These are phyloP conservation scores for Monosporascus sp. DNA, from an alignment of 2,329 filamentous ascomycete species.

Conservation along the genomic window DNA sequence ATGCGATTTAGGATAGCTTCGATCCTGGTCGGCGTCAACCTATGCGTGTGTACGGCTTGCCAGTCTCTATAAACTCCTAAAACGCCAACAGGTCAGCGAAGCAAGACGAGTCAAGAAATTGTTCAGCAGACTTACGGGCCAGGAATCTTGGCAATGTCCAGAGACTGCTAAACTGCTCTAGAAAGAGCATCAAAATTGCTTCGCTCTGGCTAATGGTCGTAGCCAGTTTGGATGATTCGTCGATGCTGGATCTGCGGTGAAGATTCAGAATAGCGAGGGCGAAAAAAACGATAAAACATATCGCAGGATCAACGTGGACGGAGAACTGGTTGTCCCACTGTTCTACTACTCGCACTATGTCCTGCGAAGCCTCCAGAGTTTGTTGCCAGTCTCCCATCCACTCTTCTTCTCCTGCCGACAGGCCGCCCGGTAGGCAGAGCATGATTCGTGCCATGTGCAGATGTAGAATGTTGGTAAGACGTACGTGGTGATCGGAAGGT, in stretches of 20 bases:
- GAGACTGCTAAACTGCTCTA: conserved; percentile 18
- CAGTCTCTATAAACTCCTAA: conserved; percentile 1
- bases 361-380: conserved; percentile 25
- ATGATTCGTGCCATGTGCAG: conserved; percentile 19
- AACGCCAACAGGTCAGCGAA: not conserved
- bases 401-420: conserved; percentile 6
- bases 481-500: conserved; percentile 18
- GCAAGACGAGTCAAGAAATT: not conserved
- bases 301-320: conserved; percentile 28
- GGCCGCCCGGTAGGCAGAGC: conserved; percentile 9
- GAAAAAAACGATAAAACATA: conserved; percentile 26
- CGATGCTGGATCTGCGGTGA: conserved; percentile 16
- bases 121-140: conserved; percentile 10
- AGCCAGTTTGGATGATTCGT: not conserved
- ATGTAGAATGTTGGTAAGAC: conserved; percentile 21
- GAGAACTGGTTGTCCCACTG: conserved; percentile 29
- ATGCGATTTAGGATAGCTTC: conserved; percentile 11
- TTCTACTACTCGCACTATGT: conserved; percentile 22
- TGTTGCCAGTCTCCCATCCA: conserved; percentile 25
- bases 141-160: conserved; percentile 16
- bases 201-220: conserved; percentile 5
- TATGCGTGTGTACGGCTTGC: not conserved
- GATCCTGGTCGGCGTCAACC: conserved; percentile 10
- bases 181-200: conserved; percentile 14
- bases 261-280: conserved; percentile 25